Percentiles rank a stretch among this genome's conserved stretches.
Evolutionary conservation across 2,329 filamentous ascomycete species (phyloP).

Genomic region (Botryotinia calthae): DNA sequence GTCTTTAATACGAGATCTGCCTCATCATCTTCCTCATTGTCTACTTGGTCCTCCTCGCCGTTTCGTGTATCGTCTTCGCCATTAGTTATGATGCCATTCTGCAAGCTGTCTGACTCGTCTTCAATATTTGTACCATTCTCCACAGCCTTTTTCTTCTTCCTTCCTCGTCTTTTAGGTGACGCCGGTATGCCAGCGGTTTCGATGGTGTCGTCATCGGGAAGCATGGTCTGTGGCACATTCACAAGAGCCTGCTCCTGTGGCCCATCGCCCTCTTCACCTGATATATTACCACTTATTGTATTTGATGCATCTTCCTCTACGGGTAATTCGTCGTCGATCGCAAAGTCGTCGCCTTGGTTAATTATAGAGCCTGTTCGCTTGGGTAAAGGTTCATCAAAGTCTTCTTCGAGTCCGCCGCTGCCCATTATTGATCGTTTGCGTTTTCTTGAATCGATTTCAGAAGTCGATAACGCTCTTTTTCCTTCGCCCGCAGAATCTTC

Average conservation of each 20-base stretch:
- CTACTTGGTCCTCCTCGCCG: constrained; percentile 50
- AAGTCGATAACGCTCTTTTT: constrained; percentile 29
- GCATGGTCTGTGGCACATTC: constrained; percentile 42
- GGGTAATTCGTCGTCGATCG: constrained; percentile 45
- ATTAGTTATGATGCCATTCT: constrained; percentile 30
- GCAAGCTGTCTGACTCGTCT: constrained; percentile 27
- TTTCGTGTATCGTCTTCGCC: constrained; percentile 41
- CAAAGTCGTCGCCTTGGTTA: constrained; percentile 45
- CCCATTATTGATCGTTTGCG: constrained; percentile 41
- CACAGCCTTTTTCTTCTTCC: constrained; percentile 39
- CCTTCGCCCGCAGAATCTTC: constrained; percentile 34
- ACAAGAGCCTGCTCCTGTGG: constrained; percentile 47
- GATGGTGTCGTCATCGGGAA: constrained; percentile 42
- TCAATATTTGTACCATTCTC: constrained; percentile 33
- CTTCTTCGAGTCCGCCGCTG: constrained; percentile 37
- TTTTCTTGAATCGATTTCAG: constrained; percentile 39
- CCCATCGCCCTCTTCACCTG: constrained; percentile 45
- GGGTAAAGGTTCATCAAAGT: constrained; percentile 41
- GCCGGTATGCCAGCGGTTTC: constrained; percentile 31
- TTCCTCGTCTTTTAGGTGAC: constrained; percentile 39
- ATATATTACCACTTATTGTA: constrained; percentile 37
- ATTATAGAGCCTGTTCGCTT: constrained; percentile 54
- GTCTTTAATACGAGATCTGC: constrained; percentile 57
- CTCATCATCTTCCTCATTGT: constrained; percentile 54
- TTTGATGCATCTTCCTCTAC: constrained; percentile 42